Percentiles rank a stretch among this genome's conserved stretches.
Conservation (phyloP, 768 basidiomycete genomes). For the Fomitopsis serialis region DNA sequence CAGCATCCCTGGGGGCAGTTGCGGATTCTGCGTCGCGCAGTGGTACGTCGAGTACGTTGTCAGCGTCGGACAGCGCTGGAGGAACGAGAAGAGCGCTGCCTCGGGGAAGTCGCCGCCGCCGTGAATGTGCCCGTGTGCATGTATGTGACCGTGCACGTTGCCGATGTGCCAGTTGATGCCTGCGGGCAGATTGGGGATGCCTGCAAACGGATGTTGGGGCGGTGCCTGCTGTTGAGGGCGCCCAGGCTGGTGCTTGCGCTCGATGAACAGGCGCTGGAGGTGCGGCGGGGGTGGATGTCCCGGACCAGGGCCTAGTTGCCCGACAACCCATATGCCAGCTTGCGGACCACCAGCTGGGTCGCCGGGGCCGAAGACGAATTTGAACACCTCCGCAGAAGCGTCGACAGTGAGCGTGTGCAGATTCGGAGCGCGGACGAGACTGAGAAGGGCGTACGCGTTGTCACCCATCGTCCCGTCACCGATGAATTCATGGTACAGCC, state of each 20-base stretch:
- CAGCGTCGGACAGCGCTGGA: constrained; percentile 8
- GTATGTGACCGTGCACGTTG: not conserved
- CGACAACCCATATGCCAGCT: not conserved
- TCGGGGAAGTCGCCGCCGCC: constrained; percentile 18
- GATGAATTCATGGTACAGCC: constrained; percentile 6
- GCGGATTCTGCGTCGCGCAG: constrained; percentile 3
- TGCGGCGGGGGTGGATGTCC: constrained; percentile 12
- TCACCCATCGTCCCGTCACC: constrained; percentile 11
- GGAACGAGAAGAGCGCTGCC: constrained; percentile 12
- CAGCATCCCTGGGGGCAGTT: constrained; percentile 8
- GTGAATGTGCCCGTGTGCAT: constrained; percentile 1
- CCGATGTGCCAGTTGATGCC: not conserved
- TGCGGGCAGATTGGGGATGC: not conserved
- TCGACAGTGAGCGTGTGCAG: constrained; percentile 40
- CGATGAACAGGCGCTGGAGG: constrained; percentile 19
- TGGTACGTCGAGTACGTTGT: constrained; percentile 12
- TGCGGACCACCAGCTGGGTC: not conserved
- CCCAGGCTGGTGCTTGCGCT: constrained; percentile 9
- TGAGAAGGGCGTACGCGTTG: constrained; percentile 16
- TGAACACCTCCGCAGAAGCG: constrained; percentile 35
- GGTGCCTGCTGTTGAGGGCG: not conserved
- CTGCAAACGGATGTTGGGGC: not conserved
- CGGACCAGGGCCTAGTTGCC: not conserved
- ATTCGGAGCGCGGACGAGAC: constrained; percentile 30
- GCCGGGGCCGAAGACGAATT: constrained; percentile 16